Conservation (phyloP, 345 rosid genomes). For the Combretum micranthum region DNA sequence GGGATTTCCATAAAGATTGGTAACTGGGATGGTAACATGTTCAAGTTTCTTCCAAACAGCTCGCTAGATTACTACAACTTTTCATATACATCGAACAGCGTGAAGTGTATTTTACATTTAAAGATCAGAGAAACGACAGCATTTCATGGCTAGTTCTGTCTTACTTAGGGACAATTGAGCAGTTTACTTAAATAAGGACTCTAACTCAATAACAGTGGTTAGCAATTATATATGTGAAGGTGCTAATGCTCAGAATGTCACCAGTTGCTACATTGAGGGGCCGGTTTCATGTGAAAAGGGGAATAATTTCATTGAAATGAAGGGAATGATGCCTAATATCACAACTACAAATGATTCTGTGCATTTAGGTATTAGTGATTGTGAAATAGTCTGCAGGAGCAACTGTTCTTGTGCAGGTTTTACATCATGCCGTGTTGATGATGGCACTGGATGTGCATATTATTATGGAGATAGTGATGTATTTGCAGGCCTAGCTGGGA, state of each 20-base stretch:
- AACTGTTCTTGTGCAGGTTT: slow-evolving; percentile 13
- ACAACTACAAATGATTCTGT: not conserved
- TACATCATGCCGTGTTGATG: slow-evolving; percentile 2
- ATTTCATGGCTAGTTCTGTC: slow-evolving; percentile 13
- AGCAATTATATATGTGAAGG: slow-evolving; percentile 2
- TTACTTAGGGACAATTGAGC: slow-evolving; percentile 8
- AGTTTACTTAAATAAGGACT: slow-evolving; percentile 7
- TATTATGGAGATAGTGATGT: slow-evolving; percentile 4
- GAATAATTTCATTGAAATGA: slow-evolving; percentile 1
- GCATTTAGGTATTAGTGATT: slow-evolving; percentile 10
- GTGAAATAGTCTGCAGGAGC: slow-evolving; percentile 12
- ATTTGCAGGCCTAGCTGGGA: not conserved
- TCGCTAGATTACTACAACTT: slow-evolving; percentile 7
- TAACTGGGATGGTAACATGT: slow-evolving; percentile 8
- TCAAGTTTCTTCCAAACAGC: slow-evolving; percentile 4
- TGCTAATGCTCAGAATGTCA: not conserved
- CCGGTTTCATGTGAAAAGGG: slow-evolving; percentile 2
- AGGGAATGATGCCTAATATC: not conserved
- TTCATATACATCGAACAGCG: not conserved
- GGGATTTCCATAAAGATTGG: slow-evolving; percentile 1
- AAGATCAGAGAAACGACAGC: not conserved
- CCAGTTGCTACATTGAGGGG: slow-evolving; percentile 1
- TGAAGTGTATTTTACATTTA: slow-evolving; percentile 5
- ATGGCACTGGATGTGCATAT: slow-evolving; percentile 6
- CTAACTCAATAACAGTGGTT: not conserved